Evolutionary conservation across 2,329 filamentous ascomycete genomes (phyloP).

Genomic region (Verticillium alfalfae): DNA sequence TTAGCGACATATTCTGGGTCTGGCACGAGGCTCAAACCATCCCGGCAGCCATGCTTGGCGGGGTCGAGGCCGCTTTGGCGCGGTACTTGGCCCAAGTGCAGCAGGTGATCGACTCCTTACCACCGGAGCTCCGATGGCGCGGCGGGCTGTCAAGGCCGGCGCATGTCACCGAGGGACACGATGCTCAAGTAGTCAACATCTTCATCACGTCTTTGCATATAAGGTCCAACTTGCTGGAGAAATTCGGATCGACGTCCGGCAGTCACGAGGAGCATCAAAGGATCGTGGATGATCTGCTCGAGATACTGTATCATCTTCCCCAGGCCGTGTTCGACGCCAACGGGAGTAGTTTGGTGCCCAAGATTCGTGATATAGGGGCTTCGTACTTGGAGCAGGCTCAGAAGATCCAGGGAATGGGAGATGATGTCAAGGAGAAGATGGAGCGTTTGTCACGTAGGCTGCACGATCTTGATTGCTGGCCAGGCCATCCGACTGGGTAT

Average conservation of each 20-base stretch:
- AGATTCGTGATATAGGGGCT: slow-evolving; percentile 28
- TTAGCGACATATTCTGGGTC: slow-evolving; percentile 24
- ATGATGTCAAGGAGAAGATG: slow-evolving; percentile 15
- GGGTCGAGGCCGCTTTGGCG: slow-evolving; percentile 7
- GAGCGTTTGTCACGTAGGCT: slow-evolving; percentile 20
- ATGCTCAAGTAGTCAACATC: slow-evolving; percentile 28
- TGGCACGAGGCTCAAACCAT: slow-evolving; percentile 23
- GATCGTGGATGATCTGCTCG: slow-evolving; percentile 27
- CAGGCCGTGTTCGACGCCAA: slow-evolving; percentile 25
- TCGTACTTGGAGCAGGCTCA: slow-evolving; percentile 21
- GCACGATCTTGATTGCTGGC: slow-evolving; percentile 24
- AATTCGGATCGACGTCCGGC: slow-evolving; percentile 13
- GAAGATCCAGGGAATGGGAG: not conserved
- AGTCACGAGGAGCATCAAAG: slow-evolving; percentile 18
- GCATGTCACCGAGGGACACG: slow-evolving; percentile 23
- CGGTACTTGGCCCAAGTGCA: slow-evolving; percentile 16
- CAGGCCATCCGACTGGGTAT: slow-evolving; percentile 6
- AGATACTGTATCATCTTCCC: slow-evolving; percentile 27
- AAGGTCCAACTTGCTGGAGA: slow-evolving; percentile 28
- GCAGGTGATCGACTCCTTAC: slow-evolving; percentile 21
- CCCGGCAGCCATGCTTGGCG: slow-evolving; percentile 3
- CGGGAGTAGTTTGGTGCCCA: slow-evolving; percentile 25
- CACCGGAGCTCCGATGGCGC: slow-evolving; percentile 26
- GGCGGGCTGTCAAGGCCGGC: slow-evolving; percentile 24
- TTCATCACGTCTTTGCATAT: slow-evolving; percentile 29